These are phyloP conservation scores for Ceratocystis ficicola DNA, from an alignment of 2,329 filamentous ascomycete species.

Conservation along the genomic window DNA sequence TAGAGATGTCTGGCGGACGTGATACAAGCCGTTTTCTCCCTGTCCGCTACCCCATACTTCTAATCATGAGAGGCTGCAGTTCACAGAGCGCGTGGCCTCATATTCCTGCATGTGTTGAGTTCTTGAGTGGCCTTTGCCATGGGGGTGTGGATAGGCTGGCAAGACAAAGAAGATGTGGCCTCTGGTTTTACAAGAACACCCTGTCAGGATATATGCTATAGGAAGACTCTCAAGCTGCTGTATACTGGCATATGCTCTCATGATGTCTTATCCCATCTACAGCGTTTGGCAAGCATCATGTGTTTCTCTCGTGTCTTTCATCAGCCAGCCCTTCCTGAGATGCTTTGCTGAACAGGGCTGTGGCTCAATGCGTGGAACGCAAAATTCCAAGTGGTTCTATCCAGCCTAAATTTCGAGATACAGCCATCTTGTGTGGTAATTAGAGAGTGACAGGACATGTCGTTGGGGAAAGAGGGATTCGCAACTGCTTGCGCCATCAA, in stretches of 20 bases:
- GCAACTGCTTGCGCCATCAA: no score
- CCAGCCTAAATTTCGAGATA: neutral
- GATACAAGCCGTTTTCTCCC: neutral
- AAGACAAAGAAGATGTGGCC: neutral
- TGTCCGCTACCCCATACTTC: neutral
- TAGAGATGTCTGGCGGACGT: neutral
- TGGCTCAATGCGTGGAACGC: neutral
- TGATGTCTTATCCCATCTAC: conserved; percentile 1
- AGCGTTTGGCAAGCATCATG: neutral
- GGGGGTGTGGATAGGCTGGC: neutral
- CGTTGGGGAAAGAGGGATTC: neutral
- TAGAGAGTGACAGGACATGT: neutral
- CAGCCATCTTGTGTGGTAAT: neutral
- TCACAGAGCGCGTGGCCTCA: neutral
- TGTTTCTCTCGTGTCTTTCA: conserved; percentile 4
- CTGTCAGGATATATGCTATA: neutral
- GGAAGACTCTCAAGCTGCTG: no score
- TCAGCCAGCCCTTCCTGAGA: neutral
- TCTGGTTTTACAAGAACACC: neutral
- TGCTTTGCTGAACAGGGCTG: neutral
- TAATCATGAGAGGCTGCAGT: neutral
- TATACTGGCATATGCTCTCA: neutral
- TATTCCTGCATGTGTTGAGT: neutral
- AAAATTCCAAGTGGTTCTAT: neutral
- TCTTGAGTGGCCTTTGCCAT: neutral